These are phyloP conservation scores for Penicilliopsis zonata DNA, from an alignment of 495 filamentous ascomycete species.

Conservation along the genomic window DNA sequence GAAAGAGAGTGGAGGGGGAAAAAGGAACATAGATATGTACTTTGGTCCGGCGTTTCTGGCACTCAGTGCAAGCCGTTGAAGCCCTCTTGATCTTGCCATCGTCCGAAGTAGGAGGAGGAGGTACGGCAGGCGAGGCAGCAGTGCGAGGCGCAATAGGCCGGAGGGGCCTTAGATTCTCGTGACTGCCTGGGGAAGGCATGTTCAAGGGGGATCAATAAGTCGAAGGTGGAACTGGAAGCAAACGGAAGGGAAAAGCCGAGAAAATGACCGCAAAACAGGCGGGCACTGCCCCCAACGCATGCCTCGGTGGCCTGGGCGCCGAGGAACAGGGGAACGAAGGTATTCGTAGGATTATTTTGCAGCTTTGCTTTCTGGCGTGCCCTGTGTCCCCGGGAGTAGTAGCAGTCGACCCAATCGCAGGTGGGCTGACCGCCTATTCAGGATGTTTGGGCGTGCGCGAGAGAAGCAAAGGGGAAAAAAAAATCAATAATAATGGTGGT, in stretches of 20 bases:
- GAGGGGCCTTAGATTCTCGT: constrained; percentile 11
- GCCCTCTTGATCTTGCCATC: constrained; percentile 27
- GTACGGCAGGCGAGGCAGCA: constrained; percentile 3
- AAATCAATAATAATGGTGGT: no score
- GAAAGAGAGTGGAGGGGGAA: neutral
- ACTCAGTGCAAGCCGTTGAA: constrained; percentile 30
- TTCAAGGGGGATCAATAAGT: constrained; percentile 4
- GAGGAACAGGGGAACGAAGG: no score
- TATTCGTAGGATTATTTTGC: no score
- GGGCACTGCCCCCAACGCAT: no score
- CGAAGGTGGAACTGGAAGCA: neutral
- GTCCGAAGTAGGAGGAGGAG: constrained; percentile 12
- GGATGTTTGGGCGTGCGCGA: no score
- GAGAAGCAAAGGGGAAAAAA: no score
- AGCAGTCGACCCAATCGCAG: no score
- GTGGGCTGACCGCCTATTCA: no score
- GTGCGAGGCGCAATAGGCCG: constrained; percentile 25
- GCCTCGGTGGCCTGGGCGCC: no score
- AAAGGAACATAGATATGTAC: constrained; percentile 8
- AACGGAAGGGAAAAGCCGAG: constrained; percentile 1
- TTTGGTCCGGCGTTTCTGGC: constrained; percentile 30
- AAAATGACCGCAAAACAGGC: constrained; percentile 3
- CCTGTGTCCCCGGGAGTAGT: no score
- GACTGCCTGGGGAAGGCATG: constrained; percentile 26
- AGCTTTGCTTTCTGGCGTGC: no score